These are phyloP conservation scores for Yamadazyma friedrichii DNA, from an alignment of 1,139 yeast species.

Conservation along the genomic window DNA sequence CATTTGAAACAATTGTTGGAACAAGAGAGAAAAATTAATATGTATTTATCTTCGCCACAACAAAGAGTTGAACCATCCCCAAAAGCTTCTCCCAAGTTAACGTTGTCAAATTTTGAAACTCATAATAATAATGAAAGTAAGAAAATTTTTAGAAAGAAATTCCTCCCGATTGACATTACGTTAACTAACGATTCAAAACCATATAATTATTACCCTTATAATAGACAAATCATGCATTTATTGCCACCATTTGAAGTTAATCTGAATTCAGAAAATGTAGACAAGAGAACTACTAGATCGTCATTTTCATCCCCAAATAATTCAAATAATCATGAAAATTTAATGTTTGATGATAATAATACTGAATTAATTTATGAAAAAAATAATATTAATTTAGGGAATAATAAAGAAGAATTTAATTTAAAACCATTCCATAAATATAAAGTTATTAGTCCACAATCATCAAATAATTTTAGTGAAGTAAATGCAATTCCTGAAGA, in stretches of 20 bases:
- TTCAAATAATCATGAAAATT: neutral
- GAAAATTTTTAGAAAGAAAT: constrained; percentile 18
- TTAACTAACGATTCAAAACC: constrained; percentile 16
- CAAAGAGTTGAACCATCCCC: constrained; percentile 5
- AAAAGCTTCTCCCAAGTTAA: constrained; percentile 10
- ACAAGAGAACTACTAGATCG: neutral
- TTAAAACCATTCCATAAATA: constrained; percentile 16
- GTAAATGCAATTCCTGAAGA: no score
- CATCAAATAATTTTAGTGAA: neutral
- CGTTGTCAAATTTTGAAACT: neutral
- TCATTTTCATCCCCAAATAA: neutral
- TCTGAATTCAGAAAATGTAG: neutral
- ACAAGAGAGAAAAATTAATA: constrained; percentile 23
- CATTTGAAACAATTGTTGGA: constrained; percentile 24
- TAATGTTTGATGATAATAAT: neutral
- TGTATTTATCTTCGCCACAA: constrained; percentile 17
- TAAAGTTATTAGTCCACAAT: constrained; percentile 10
- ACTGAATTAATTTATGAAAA: neutral
- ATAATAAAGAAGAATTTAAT: constrained; percentile 4
- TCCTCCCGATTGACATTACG: constrained; percentile 23
- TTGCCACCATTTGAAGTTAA: constrained; percentile 19
- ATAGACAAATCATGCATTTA: constrained; percentile 6
- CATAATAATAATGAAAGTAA: constrained; percentile 7
- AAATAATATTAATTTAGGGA: neutral
- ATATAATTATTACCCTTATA: constrained; percentile 12